Evolutionary conservation across 805 yeast genomes (phyloP), one percentile per base, ranked within the genome.

Genomic region (Teunomyces atbi): DNA sequence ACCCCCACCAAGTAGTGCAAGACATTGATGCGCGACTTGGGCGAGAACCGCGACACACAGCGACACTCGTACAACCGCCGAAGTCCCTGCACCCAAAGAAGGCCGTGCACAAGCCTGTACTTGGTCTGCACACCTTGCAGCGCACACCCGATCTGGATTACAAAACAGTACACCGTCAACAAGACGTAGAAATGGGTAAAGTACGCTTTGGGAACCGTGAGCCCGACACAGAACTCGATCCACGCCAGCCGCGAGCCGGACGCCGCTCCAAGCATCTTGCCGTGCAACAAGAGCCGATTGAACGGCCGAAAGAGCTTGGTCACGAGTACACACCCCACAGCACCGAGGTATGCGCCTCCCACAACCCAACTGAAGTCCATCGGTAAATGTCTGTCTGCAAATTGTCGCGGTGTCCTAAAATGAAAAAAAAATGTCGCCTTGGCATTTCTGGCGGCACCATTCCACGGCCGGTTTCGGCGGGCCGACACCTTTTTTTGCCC

Each of bases 1-100:
- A 84, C 28, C 0, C 94, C 95, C 3, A 78, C 84, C 1, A 81
- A 42, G 55, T 85, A 86, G 62, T 86, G 94, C 1, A 80, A 68
- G 30, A 84, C 55, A 56, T 85, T 83, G 70, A 86, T 86, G 48
- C 73, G 73, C 2, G 89, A 73, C 1, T 57, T 56, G 1, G 60
- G 37, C 3, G 76, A 68, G 58, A 76, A 81, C 30, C 70, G 77
- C 32, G 77, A 69, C 16, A 86, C 69, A 42, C 54, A 68, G 2
- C 68, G 47, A 36, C 86, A 78, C 59, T 86, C 94, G 40, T 68
- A 66, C 2, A 72, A 49, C 49, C 94, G 66, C 56, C 90, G 65
- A 2, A 65, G 13, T 1, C 83, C 77, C 55, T 86, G 94, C 2
- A 77, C 47, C 32, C 67, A 45, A 4, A 62, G 44, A 30, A 67